Conservation (phyloP, 202 grass and related monocot species). For the Zizania palustris region DNA sequence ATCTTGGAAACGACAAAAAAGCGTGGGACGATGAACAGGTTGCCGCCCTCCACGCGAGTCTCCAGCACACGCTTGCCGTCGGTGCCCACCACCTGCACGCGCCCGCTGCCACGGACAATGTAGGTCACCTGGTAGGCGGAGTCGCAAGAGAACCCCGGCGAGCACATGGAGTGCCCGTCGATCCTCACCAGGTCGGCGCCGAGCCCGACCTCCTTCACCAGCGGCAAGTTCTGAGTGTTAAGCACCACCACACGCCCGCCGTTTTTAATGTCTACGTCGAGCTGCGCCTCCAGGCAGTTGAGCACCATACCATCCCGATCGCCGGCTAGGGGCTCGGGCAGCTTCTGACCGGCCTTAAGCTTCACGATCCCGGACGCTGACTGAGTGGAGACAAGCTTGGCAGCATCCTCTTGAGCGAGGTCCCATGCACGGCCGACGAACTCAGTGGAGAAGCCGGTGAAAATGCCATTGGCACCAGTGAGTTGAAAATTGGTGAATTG, state of each 20-base stretch:
- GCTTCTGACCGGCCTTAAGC: constrained; percentile 51
- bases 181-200: constrained; percentile 83
- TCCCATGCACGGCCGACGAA: constrained; percentile 84
- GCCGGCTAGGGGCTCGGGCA: constrained; percentile 29
- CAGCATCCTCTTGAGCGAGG: constrained; percentile 52
- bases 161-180: constrained; percentile 84
- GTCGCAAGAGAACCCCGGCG: constrained; percentile 88
- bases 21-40: constrained; percentile 76
- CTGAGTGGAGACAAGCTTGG: constrained; percentile 67
- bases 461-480: constrained; percentile 66
- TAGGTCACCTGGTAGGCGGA: constrained; percentile 94
- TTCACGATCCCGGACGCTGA: constrained; percentile 50
- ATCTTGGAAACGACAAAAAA: constrained; percentile 93
- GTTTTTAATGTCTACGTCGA: constrained; percentile 82
- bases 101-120: constrained; percentile 67
- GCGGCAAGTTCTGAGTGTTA: constrained; percentile 74
- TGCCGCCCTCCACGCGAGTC: constrained; percentile 52
- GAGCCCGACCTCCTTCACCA: constrained; percentile 70
- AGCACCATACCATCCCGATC: constrained; percentile 73
- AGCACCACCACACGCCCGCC: constrained; percentile 77
- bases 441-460: constrained; percentile 75
- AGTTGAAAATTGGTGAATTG: constrained; percentile 85
- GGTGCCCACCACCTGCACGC: constrained; percentile 72
- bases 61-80: constrained; percentile 78
- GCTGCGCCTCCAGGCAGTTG: constrained; percentile 70